A percentile compares a stretch with the other conserved stretches of the same genome.
Conservation (phyloP, 805 yeast species). For the Vanderwaltozyma tropicalis region DNA sequence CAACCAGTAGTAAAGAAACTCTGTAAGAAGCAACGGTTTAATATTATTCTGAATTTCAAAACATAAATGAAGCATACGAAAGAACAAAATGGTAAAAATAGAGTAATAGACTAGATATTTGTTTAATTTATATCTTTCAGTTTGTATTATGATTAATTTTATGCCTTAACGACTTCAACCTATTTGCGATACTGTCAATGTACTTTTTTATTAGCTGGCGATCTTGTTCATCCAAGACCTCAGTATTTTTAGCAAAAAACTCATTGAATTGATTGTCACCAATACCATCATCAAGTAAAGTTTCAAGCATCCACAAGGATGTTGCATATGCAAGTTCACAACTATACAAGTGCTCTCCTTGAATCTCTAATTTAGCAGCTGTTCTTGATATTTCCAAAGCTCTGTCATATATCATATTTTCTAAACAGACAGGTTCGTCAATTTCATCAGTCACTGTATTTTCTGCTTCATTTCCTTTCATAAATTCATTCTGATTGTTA, state of each 20-base stretch:
- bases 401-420: conserved; percentile 80
- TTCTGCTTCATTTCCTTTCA: conserved; percentile 30
- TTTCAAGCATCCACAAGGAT: conserved; percentile 91
- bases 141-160: conserved; percentile 31
- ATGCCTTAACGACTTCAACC: conserved; percentile 60
- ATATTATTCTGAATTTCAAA: too few species aligned
- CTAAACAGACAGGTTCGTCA: conserved; percentile 43
- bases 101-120: too few species aligned
- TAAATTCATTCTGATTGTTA: conserved; percentile 20
- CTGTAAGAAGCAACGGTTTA: too few species aligned
- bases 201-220: conserved; percentile 66
- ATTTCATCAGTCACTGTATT: conserved; percentile 4
- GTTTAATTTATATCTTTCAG: too few species aligned
- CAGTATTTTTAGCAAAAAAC: conserved; percentile 26
- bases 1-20: too few species aligned
- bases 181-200: conserved; percentile 69
- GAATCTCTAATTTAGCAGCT: conserved; percentile 83
- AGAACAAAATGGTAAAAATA: too few species aligned
- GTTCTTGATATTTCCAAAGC: conserved; percentile 87
- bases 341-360: conserved; percentile 44
- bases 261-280: conserved; percentile 19
- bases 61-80: too few species aligned
- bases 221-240: conserved; percentile 63
- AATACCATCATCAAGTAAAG: conserved; percentile 48
- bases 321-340: conserved; percentile 88